These are phyloP conservation scores for Pseudonectria buxi DNA, from an alignment of 2,329 filamentous ascomycete species.

Conservation along the genomic window DNA sequence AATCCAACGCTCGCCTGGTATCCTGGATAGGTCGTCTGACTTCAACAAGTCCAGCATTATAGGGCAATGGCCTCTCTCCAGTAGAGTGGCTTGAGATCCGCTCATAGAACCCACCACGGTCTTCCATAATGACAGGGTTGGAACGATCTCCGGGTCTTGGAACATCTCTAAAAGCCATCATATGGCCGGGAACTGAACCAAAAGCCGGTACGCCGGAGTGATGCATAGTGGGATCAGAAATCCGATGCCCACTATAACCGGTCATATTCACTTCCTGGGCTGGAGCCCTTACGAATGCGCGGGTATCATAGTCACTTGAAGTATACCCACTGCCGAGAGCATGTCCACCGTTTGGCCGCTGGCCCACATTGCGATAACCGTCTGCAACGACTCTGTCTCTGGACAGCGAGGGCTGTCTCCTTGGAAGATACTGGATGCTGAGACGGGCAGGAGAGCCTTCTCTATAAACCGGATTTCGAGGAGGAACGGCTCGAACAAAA, in stretches of 20 bases:
- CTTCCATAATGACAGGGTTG: slow-evolving; percentile 34
- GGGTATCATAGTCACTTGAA: slow-evolving; percentile 3
- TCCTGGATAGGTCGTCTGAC: slow-evolving; percentile 9
- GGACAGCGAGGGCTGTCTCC: slow-evolving; percentile 11
- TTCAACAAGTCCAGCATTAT: slow-evolving; percentile 9
- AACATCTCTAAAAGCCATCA: slow-evolving; percentile 21
- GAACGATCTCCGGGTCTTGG: slow-evolving; percentile 24
- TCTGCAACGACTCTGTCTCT: slow-evolving; percentile 3
- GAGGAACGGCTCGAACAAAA: slow-evolving; percentile 28
- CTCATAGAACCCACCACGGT: slow-evolving; percentile 32
- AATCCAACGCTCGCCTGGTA: slow-evolving; percentile 8
- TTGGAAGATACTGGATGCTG: slow-evolving; percentile 15
- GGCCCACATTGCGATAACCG: neutral
- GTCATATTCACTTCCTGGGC: slow-evolving; percentile 7
- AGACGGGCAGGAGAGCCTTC: slow-evolving; percentile 13
- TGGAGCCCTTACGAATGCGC: slow-evolving; percentile 2
- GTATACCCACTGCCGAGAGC: neutral
- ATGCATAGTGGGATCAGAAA: slow-evolving; percentile 8
- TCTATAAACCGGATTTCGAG: slow-evolving; percentile 17
- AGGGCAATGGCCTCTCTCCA: slow-evolving; percentile 7
- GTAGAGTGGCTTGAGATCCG: slow-evolving; percentile 19
- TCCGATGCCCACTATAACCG: slow-evolving; percentile 4
- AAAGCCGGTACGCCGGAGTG: slow-evolving; percentile 9
- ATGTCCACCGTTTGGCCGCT: neutral
- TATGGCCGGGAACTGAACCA: slow-evolving; percentile 11